Evolutionary conservation across 2,329 filamentous ascomycete genomes (phyloP).

Genomic region (Fusarium fujikuroi): DNA sequence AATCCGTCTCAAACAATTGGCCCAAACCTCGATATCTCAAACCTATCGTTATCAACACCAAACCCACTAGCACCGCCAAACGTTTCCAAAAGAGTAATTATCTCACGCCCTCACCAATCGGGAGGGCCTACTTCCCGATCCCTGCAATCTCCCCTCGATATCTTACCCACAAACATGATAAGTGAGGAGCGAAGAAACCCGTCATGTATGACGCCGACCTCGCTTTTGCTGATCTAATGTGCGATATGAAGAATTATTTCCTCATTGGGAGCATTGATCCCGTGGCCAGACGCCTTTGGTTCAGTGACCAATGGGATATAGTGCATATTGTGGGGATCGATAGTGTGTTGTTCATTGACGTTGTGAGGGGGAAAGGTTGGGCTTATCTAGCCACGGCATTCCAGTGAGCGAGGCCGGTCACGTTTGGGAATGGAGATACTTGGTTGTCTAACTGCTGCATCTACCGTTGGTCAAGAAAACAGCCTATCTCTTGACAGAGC

Average conservation of each 20-base stretch:
- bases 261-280: not conserved
- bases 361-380: not conserved
- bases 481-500: fast-evolving
- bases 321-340: not conserved
- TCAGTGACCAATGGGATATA: not conserved
- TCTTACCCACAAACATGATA: not conserved
- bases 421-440: not conserved
- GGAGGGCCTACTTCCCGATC: constrained; percentile 19
- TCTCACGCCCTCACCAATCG: constrained; percentile 9
- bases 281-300: constrained; percentile 12
- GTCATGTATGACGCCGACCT: constrained; percentile 9
- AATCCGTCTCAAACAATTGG: not conserved
- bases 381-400: constrained; percentile 1
- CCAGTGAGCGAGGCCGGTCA: not conserved
- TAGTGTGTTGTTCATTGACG: constrained; percentile 1
- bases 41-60: not conserved
- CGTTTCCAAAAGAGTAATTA: constrained; percentile 22
- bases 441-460: not conserved
- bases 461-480: no score
- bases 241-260: constrained; percentile 19
- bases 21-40: not conserved
- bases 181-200: not conserved
- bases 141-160: not conserved
- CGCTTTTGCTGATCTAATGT: constrained; percentile 15
- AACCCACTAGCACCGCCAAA: not conserved